Conservation (phyloP, 2,329 filamentous ascomycete genomes). For the Rachicladosporium sp. region DNA sequence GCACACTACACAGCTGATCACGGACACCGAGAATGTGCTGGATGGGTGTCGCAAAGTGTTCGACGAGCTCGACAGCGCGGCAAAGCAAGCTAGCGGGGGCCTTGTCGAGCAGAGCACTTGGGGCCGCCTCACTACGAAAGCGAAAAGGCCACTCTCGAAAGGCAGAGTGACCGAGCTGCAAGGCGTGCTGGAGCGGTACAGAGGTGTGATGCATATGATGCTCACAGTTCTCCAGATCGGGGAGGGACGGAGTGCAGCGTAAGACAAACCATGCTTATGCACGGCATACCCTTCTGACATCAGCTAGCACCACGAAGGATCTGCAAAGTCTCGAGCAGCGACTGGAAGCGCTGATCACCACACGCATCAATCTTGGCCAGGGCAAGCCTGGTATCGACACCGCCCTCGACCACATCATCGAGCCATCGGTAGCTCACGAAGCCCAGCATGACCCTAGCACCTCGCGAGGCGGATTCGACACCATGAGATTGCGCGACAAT, state of each 20-base stretch:
- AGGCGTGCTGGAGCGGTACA: neutral
- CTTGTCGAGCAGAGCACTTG: neutral
- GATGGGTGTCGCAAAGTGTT: slow-evolving; percentile 2
- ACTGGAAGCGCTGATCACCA: too few species aligned
- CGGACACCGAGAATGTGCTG: slow-evolving; percentile 1
- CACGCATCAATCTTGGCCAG: too few species aligned
- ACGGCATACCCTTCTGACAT: too few species aligned
- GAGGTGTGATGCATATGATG: slow-evolving; percentile 3
- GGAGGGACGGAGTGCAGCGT: slow-evolving; percentile 4
- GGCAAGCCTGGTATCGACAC: too few species aligned
- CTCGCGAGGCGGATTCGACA: too few species aligned
- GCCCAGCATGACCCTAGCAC: too few species aligned
- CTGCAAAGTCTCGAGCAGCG: too few species aligned
- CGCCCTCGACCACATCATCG: too few species aligned
- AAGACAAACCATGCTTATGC: neutral
- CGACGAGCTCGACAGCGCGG: slow-evolving; percentile 1
- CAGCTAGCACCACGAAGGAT: too few species aligned
- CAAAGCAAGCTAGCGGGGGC: neutral
- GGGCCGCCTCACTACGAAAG: neutral
- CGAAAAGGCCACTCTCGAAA: neutral
- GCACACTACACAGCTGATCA: slow-evolving; percentile 3
- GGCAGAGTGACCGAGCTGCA: neutral
- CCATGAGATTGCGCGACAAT: too few species aligned
- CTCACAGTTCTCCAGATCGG: slow-evolving; percentile 3
- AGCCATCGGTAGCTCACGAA: too few species aligned